Percentiles rank a stretch among this genome's conserved stretches.
These are phyloP conservation scores for Sordariomycetes sp. DNA, from an alignment of 2,329 filamentous ascomycete species.

Conservation along the genomic window DNA sequence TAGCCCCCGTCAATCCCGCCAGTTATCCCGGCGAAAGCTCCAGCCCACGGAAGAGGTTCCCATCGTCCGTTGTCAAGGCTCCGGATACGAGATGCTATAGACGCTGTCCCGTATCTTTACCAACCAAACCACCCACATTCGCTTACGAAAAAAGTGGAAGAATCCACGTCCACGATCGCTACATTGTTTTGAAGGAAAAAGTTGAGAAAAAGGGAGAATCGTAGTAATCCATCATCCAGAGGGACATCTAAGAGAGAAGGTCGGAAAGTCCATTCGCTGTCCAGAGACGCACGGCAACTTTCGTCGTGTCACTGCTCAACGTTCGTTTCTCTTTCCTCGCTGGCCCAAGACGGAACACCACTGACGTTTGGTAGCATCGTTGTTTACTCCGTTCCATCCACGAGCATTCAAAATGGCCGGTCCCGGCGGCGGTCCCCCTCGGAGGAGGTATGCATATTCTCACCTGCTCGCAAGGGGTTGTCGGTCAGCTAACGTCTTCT, in stretches of 20 bases:
- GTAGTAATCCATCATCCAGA: not conserved
- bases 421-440: constrained; percentile 86
- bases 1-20: not conserved
- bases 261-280: constrained; percentile 8
- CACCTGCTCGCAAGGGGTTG: not conserved
- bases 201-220: constrained; percentile 6
- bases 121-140: constrained; percentile 4
- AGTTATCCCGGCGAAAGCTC: not conserved
- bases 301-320: not conserved
- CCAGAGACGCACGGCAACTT: not conserved
- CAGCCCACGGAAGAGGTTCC: not conserved
- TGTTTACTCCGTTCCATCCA: not conserved
- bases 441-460: constrained; percentile 45
- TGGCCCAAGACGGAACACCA: not conserved
- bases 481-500: constrained; percentile 10
- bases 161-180: constrained; percentile 24
- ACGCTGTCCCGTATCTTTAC: not conserved
- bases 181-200: constrained; percentile 11
- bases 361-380: not conserved
- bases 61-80: not conserved
- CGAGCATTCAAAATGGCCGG: constrained; percentile 60
- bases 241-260: constrained; percentile 1
- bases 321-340: not conserved
- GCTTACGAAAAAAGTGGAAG: constrained; percentile 2
- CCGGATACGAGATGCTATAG: not conserved